Evolutionary conservation across 805 yeast genomes (phyloP).

Genomic region (Kuraishia floccosa): DNA sequence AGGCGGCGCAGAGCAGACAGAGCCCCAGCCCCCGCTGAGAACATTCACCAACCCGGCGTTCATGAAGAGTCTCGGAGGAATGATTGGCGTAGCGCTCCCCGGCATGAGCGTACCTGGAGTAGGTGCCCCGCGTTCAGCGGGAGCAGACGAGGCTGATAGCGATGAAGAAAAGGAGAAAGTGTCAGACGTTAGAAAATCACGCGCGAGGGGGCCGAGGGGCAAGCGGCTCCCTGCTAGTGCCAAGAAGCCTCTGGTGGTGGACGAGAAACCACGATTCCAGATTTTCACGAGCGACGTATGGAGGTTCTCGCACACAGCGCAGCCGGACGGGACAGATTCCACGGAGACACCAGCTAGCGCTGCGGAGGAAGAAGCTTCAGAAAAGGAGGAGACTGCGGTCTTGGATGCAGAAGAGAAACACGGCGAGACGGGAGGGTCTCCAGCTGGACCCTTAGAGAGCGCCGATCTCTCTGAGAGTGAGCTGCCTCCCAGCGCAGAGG

Average conservation of each 20-base stretch:
- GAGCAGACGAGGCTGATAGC: constrained; percentile 3
- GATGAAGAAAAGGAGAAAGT: constrained; percentile 6
- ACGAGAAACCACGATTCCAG: neutral
- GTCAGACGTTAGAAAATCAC: constrained; percentile 29
- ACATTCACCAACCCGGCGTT: no score
- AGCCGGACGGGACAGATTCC: neutral
- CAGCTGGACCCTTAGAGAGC: no score
- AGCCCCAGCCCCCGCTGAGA: no score
- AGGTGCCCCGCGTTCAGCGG: constrained; percentile 9
- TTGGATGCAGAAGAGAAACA: no score
- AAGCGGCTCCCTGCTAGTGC: constrained; percentile 55
- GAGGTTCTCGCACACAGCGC: constrained; percentile 2
- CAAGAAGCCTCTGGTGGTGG: constrained; percentile 21
- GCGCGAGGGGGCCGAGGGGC: constrained; percentile 70
- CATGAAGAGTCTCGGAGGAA: constrained; percentile 48
- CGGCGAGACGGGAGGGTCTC: no score
- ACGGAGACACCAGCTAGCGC: neutral
- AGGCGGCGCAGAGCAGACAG: constrained; percentile 10
- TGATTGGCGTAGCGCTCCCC: constrained; percentile 39
- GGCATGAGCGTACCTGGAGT: constrained; percentile 28
- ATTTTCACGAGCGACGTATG: constrained; percentile 1
- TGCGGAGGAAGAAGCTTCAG: neutral
- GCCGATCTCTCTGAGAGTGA: no score
- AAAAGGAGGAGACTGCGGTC: neutral
- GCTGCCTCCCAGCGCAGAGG: no score